Conservation (phyloP, 164 flowering plant species). For the Saururus chinensis region DNA sequence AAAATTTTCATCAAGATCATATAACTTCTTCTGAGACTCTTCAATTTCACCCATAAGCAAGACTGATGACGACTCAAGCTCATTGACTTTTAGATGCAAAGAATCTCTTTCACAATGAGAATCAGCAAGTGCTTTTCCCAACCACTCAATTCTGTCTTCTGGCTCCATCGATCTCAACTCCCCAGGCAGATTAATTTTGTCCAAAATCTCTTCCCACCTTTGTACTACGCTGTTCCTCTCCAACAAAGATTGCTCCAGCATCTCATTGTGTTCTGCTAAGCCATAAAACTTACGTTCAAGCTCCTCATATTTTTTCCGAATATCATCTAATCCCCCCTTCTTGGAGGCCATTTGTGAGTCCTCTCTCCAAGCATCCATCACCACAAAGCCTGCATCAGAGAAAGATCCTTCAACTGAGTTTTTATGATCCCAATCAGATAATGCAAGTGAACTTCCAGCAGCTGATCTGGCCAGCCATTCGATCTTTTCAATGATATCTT, state of each 20-base stretch:
- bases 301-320: conserved; percentile 72
- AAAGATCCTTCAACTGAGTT: conserved; percentile 52
- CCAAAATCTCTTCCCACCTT: conserved; percentile 85
- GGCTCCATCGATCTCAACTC: conserved; percentile 73
- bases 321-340: conserved; percentile 36
- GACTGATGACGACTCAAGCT: conserved; percentile 46
- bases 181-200: conserved; percentile 56
- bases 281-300: conserved; percentile 72
- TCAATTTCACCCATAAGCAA: conserved; percentile 49
- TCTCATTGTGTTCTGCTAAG: conserved; percentile 95
- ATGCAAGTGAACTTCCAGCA: conserved; percentile 42
- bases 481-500: conserved; percentile 74
- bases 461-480: conserved; percentile 81
- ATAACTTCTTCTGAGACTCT: conserved; percentile 34
- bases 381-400: conserved; percentile 57
- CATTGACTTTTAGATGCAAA: conserved; percentile 48
- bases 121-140: conserved; percentile 60
- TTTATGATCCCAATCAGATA: conserved; percentile 67
- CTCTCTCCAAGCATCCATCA: conserved; percentile 61
- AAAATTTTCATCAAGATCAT: conserved; percentile 40
- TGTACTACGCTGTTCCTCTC: conserved; percentile 80
- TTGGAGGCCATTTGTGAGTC: conserved; percentile 31
- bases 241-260: conserved; percentile 96
- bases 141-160: conserved; percentile 78
- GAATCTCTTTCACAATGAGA: conserved; percentile 40